These are phyloP conservation scores for Xylariaceae sp. DNA, from an alignment of 2,329 filamentous ascomycete genomes.

Conservation along the genomic window DNA sequence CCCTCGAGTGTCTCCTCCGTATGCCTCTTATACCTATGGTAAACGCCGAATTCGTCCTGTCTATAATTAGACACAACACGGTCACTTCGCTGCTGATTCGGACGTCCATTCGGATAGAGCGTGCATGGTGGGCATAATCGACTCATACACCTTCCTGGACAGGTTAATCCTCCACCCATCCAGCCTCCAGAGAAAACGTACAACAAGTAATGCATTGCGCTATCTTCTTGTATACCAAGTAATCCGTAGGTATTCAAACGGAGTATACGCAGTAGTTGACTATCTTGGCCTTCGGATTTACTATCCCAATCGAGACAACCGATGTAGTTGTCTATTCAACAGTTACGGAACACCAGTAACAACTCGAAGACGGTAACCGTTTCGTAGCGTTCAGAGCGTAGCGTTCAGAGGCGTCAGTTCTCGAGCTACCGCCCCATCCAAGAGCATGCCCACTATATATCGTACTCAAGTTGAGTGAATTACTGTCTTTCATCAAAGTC, in stretches of 20 bases:
- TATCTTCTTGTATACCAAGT: background rate
- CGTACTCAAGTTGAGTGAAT: no score
- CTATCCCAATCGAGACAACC: constrained; percentile 11
- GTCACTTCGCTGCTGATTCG: background rate
- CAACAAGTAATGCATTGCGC: no score
- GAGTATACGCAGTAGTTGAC: background rate
- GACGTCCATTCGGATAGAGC: background rate
- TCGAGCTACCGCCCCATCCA: no score
- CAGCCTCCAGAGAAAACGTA: background rate
- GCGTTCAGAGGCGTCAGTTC: no score
- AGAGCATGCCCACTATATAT: no score
- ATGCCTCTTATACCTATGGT: background rate
- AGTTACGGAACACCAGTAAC: no score
- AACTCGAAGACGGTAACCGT: background rate
- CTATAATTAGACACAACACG: constrained; percentile 12
- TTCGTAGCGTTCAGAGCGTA: no score
- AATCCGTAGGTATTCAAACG: background rate
- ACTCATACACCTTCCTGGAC: constrained; percentile 15
- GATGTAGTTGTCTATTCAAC: no score
- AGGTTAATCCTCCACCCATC: constrained; percentile 13
- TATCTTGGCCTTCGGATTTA: constrained; percentile 9
- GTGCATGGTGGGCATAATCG: background rate
- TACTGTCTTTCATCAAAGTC: no score
- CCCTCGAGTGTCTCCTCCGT: background rate
- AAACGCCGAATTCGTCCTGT: constrained; percentile 3